Base-by-base conservation (phyloP, 768 basidiomycete genomes). In the Leucocoprinus sp. region DNA sequence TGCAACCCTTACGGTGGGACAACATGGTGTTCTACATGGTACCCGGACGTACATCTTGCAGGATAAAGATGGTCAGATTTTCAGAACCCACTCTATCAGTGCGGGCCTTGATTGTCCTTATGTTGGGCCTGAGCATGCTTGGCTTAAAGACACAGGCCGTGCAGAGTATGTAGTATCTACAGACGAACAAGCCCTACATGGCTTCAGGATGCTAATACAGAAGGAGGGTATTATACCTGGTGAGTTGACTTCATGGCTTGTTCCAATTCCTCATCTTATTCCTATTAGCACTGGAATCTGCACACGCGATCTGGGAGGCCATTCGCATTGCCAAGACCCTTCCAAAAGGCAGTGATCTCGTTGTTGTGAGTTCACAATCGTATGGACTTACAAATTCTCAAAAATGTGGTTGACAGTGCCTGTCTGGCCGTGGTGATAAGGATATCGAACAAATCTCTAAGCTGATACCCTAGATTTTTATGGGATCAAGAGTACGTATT, bases 381-480 rank as follows among this genome's bases (percentile, higher is more conserved):
- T 39, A 3, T 12, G 9, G 26, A 31, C 28, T 19, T 18, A 18
- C 15, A 7, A 22, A 50, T 41, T 53, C 22, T 49, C 22, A 14
- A 2, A 33, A 29, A 48, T 57, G 23, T 31, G n/a, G 36, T 14
- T 24, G 15, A 21, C 49, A 93, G 89, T 96, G 92, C 57, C 69
- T 97, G 42, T 93, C 90, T 43, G 95, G 95, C 40, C 80, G 95
- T 51, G 96, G 96, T 14, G 93, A 98, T 64, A 98, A 98, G 65
- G 95, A 99, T 58, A 95, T 99, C 3, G 87, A 95, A 54, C 87
- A 98, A 58, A 93, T 99, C 48, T 92, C 86, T n/a, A 68, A 93
- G 56, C 69, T 99, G 44, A 93, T 93, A 8, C 88, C 93, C 64
- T 97, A 93, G 95, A 92, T 87, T 8, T n/a, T n/a, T n/a, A n/a